A percentile compares a stretch with the other conserved stretches of the same genome.
Conservation (phyloP, 768 basidiomycete species). For the Rhizopogon roseolus region DNA sequence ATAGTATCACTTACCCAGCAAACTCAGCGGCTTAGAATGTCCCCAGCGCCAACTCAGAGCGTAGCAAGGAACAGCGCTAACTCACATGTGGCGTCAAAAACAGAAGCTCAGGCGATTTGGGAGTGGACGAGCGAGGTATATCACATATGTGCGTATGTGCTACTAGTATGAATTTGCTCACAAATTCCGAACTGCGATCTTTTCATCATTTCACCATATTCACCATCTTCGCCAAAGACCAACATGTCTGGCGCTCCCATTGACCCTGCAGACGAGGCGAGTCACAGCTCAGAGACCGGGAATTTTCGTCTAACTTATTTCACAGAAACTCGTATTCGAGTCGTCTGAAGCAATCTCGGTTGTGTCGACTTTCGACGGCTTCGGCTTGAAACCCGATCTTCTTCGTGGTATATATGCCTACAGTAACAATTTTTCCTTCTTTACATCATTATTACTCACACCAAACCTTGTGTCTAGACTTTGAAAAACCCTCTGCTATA, state of each 20-base stretch:
- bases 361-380: constrained; percentile 86
- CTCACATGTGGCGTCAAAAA: constrained; percentile 2
- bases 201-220: constrained; percentile 34
- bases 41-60: constrained; percentile 9
- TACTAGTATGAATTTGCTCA: constrained; percentile 7
- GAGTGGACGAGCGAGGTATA: constrained; percentile 25
- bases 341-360: constrained; percentile 90
- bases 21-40: constrained; percentile 19
- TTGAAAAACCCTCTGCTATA: constrained; percentile 98
- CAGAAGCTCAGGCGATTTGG: constrained; percentile 26
- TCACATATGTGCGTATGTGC: background rate
- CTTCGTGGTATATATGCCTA: constrained; percentile 97
- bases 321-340: constrained; percentile 89
- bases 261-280: constrained; percentile 81
- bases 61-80: background rate
- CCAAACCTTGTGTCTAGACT: constrained; percentile 45
- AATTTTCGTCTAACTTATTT: background rate
- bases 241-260: constrained; percentile 67
- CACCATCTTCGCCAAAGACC: constrained; percentile 17
- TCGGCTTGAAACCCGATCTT: constrained; percentile 91
- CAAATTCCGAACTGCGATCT: too few species aligned
- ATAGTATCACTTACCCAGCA: constrained; percentile 17
- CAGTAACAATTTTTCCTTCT: constrained; percentile 47
- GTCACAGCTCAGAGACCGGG: constrained; percentile 6
- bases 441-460: background rate